Base-by-base conservation (phyloP, 2,329 filamentous ascomycete genomes). In the Camptophora hylomeconis region DNA sequence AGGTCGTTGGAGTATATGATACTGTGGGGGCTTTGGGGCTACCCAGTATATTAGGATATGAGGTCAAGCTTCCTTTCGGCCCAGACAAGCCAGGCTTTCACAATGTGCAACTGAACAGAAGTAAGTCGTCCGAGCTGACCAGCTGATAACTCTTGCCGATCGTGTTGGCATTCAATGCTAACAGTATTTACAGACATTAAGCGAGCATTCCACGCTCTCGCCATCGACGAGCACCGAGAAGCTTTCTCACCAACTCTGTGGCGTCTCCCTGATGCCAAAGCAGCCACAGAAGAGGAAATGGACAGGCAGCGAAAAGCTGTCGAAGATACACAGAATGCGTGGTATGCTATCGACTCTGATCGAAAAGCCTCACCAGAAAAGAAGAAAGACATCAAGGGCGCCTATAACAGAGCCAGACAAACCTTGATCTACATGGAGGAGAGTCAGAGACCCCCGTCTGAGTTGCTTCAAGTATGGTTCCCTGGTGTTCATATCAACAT, bases 401-500 rank as follows among this genome's bases (percentile, higher is more conserved):
- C n/a, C n/a, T n/a, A n/a, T n/a, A n/a, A n/a, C n/a, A n/a, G n/a
- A n/a, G n/a, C n/a, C n/a, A n/a, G n/a, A n/a, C n/a, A n/a, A n/a
- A n/a, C n/a, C n/a, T n/a, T n/a, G n/a, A n/a, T n/a, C n/a, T n/a
- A n/a, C n/a, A n/a, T n/a, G n/a, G n/a, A n/a, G 5, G 12, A 27
- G 16, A 17, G n/a, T 7, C 10, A 33, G 38, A 9, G 38, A 35
- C 33, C 38, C 15, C 35, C 50, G 2, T n/a, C n/a, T n/a, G 39
- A 40, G 12, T 45, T 69, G 15, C 53, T 57, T 9, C 60, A 64
- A 41, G 56, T 60, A 5, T 64, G 60, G 60, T 64, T 63, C 33
- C 58, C 58, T 1, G 60, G 60, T 10, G 56, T 54, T 2, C 60
- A 64, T 33, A 43, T 45, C 14, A 61, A 62, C 32, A 38, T 63